phyloP scores from a whole-genome alignment of 177 flowering plant genomes.

The Vitis hybrid region DNA sequence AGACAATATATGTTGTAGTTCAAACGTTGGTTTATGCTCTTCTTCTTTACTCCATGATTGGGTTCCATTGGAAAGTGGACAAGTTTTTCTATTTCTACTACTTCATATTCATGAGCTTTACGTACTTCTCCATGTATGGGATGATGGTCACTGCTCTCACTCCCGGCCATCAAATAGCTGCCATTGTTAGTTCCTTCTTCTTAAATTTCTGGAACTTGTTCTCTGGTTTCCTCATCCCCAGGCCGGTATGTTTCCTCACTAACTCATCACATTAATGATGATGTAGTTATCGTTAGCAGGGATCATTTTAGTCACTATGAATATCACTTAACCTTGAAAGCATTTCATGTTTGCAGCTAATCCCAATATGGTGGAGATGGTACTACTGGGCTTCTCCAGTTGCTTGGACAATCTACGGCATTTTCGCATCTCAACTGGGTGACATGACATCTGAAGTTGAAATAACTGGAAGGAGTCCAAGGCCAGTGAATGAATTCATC shows the following conservation, averaged over 20 bases:
- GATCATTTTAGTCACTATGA: too few relatives aligned
- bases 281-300: conserved; percentile 31
- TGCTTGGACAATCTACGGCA: conserved; percentile 80
- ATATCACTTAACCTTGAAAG: not conserved
- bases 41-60: conserved; percentile 67
- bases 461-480: conserved; percentile 24
- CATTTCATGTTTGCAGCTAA: conserved; percentile 40
- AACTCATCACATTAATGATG: too few relatives aligned
- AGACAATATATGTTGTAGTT: conserved; percentile 47
- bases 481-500: conserved; percentile 38
- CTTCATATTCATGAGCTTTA: conserved; percentile 56
- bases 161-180: conserved; percentile 56
- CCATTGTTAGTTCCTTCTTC: conserved; percentile 57
- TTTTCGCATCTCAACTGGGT: conserved; percentile 70
- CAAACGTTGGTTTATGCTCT: conserved; percentile 49
- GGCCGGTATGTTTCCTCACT: conserved; percentile 33
- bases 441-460: conserved; percentile 27
- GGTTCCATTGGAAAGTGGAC: conserved; percentile 47
- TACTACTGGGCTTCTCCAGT: conserved; percentile 82
- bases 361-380: conserved; percentile 97
- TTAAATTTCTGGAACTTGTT: conserved; percentile 64
- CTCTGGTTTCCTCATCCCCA: conserved; percentile 60
- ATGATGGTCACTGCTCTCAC: conserved; percentile 76
- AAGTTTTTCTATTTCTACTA: conserved; percentile 58
- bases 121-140: conserved; percentile 57